These are phyloP conservation scores for Plasmodium gonderi DNA, from an alignment of 169 alveolate species.

Conservation along the genomic window DNA sequence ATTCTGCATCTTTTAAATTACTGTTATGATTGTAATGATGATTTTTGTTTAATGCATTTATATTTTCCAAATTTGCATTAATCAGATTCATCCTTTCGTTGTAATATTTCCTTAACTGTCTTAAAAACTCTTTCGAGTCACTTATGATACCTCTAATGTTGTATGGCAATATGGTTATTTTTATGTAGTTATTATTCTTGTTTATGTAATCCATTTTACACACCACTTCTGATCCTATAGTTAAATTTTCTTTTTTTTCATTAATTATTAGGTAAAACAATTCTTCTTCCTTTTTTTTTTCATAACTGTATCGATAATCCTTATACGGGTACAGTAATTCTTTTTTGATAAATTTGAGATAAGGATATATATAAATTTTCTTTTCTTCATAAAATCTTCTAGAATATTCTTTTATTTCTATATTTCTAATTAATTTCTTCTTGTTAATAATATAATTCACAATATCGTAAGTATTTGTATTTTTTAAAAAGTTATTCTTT, in stretches of 20 bases:
- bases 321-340: slow-evolving; percentile 83
- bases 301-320: slow-evolving; percentile 77
- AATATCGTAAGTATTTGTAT: slow-evolving; percentile 18
- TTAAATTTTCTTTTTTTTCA: slow-evolving; percentile 75
- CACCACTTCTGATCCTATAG: slow-evolving; percentile 81
- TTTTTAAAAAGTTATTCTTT: slow-evolving; percentile 52
- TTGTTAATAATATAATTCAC: slow-evolving; percentile 46
- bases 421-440: slow-evolving; percentile 18
- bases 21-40: slow-evolving; percentile 1
- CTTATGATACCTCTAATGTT: slow-evolving; percentile 78
- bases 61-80: slow-evolving; percentile 32
- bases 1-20: slow-evolving; percentile 26
- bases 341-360: slow-evolving; percentile 76
- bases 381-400: slow-evolving; percentile 70
- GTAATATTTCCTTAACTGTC: slow-evolving; percentile 74
- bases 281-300: slow-evolving; percentile 76
- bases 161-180: slow-evolving; percentile 79
- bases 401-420: slow-evolving; percentile 42
- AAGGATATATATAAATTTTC: slow-evolving; percentile 82
- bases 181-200: slow-evolving; percentile 23
- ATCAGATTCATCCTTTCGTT: slow-evolving; percentile 67
- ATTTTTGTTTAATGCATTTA: not conserved
- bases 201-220: slow-evolving; percentile 76
- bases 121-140: slow-evolving; percentile 77
- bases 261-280: slow-evolving; percentile 80